phyloP scores from a whole-genome alignment of 805 yeast genomes.

The Kregervanrija pseudodelftensis region DNA sequence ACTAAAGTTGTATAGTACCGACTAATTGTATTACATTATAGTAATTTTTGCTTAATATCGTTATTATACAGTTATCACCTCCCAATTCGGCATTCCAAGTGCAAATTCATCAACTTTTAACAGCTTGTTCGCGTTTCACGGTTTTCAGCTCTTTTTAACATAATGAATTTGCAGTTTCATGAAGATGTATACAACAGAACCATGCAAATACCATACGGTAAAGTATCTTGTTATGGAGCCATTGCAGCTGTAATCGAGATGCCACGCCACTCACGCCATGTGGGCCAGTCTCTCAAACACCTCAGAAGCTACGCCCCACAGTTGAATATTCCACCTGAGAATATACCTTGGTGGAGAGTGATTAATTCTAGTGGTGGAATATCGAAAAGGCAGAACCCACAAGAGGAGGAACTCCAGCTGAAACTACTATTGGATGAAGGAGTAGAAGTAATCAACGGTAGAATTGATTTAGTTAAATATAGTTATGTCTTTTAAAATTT shows the following conservation, averaged over 20 bases:
- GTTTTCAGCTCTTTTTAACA: too few species aligned
- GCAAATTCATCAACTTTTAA: too few species aligned
- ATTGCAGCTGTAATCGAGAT: slow-evolving; percentile 55
- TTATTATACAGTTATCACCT: too few species aligned
- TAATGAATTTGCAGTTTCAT: slow-evolving; percentile 32
- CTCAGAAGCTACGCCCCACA: slow-evolving; percentile 22
- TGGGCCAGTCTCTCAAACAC: slow-evolving; percentile 62
- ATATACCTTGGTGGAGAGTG: slow-evolving; percentile 81
- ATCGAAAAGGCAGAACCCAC: slow-evolving; percentile 39
- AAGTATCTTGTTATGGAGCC: slow-evolving; percentile 68
- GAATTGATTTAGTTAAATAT: neutral
- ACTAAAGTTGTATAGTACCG: too few species aligned
- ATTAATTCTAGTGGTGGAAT: slow-evolving; percentile 57
- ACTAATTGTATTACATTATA: too few species aligned
- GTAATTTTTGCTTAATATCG: too few species aligned
- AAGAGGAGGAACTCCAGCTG: slow-evolving; percentile 41
- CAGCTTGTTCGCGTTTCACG: too few species aligned
- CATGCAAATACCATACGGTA: slow-evolving; percentile 50
- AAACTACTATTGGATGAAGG: slow-evolving; percentile 41
- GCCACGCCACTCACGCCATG: slow-evolving; percentile 68
- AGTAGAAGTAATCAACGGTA: slow-evolving; percentile 27
- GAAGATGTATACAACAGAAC: slow-evolving; percentile 52
- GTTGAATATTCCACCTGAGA: slow-evolving; percentile 13
- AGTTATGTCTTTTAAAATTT: neutral
- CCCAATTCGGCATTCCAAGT: too few species aligned